phyloP scores from a whole-genome alignment of 768 basidiomycete species.

The Phallus indusiatus region DNA sequence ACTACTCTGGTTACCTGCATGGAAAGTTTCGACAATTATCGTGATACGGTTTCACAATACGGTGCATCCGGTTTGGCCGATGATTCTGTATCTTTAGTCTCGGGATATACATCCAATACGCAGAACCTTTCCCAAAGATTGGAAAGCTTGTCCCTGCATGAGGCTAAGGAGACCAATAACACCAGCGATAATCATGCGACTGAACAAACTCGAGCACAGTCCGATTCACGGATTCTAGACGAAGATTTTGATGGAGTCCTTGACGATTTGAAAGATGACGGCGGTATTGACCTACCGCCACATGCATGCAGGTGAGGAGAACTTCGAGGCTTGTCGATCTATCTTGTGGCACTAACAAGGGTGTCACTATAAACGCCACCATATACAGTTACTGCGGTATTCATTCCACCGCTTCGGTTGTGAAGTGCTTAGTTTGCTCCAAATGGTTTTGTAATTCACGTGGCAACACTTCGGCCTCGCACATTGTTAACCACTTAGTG shows the following conservation, averaged over 20 bases:
- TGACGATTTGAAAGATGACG: conserved; percentile 82
- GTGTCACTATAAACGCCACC: background rate
- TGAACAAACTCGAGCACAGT: conserved; percentile 18
- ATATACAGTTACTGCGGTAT: conserved; percentile 86
- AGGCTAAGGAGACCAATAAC: background rate
- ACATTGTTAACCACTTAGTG: conserved; percentile 98
- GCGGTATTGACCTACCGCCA: conserved; percentile 66
- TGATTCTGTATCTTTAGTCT: conserved; percentile 18
- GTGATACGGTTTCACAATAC: conserved; percentile 19
- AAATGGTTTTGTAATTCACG: conserved; percentile 99
- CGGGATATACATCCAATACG: conserved; percentile 17
- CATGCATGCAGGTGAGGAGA: conserved; percentile 86
- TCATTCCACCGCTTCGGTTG: conserved; percentile 93
- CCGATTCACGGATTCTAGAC: conserved; percentile 33
- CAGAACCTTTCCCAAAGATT: conserved; percentile 11
- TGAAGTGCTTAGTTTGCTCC: conserved; percentile 84
- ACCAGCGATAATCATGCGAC: conserved; percentile 1
- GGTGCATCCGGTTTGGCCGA: conserved; percentile 13
- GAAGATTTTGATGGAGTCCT: conserved; percentile 88
- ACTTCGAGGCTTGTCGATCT: background rate
- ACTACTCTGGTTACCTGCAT: background rate
- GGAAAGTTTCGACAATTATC: conserved; percentile 14
- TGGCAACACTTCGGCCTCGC: conserved; percentile 95
- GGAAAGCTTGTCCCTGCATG: conserved; percentile 14
- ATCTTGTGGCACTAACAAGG: conserved; percentile 15